These are phyloP conservation scores for Vitis cinerea DNA, from an alignment of 164 flowering plant genomes.

Conservation along the genomic window DNA sequence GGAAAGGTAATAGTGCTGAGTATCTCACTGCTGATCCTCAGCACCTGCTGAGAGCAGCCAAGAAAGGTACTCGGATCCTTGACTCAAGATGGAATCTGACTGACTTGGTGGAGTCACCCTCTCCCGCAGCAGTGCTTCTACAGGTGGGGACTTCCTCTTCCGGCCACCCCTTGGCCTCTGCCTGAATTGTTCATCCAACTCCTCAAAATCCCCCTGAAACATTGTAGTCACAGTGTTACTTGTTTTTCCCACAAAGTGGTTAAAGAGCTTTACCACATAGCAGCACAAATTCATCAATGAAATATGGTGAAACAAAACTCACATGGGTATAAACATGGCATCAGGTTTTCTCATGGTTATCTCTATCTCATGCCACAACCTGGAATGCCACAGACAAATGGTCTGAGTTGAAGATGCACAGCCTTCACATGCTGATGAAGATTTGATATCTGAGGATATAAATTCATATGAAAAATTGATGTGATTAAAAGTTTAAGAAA, in stretches of 20 bases:
- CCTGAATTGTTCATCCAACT: slow-evolving; percentile 51
- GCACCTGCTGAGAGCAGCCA: not conserved
- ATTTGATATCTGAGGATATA: slow-evolving; percentile 61
- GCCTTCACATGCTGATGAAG: slow-evolving; percentile 76
- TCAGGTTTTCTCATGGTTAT: slow-evolving; percentile 71
- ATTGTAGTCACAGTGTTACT: no score
- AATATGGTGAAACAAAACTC: slow-evolving; percentile 14
- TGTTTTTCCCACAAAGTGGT: no score
- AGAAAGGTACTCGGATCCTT: slow-evolving; percentile 23
- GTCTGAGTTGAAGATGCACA: slow-evolving; percentile 57
- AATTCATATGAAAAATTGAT: not conserved
- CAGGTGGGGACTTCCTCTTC: slow-evolving; percentile 46
- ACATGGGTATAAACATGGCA: slow-evolving; percentile 53
- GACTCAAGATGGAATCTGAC: slow-evolving; percentile 12
- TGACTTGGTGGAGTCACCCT: slow-evolving; percentile 47
- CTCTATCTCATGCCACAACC: slow-evolving; percentile 75
- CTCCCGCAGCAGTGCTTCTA: slow-evolving; percentile 59
- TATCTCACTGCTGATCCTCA: no score
- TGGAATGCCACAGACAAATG: slow-evolving; percentile 54
- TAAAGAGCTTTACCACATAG: not conserved
- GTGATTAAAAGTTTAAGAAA: not conserved
- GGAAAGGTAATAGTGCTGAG: no score
- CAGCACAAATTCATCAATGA: not conserved
- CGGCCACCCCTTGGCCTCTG: slow-evolving; percentile 73
- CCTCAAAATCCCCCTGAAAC: slow-evolving; percentile 11